Percentiles rank a stretch among this genome's conserved stretches.
Conservation (phyloP, 441 rosid genomes). For the Flueggea neowawraea region DNA sequence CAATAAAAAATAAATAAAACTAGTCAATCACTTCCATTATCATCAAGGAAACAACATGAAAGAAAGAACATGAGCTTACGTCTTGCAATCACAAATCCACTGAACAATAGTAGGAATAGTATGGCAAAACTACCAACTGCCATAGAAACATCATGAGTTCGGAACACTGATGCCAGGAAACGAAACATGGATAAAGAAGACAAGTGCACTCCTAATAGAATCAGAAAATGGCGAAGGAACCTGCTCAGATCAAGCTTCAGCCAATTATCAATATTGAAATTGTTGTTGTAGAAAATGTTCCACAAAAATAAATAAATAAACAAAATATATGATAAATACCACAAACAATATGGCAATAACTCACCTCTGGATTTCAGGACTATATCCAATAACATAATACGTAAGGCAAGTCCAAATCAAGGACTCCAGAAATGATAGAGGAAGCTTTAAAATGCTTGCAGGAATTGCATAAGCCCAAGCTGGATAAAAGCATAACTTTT, state of each 20-base stretch:
- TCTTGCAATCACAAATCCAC: slow-evolving; percentile 52
- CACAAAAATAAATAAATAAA: too few species aligned
- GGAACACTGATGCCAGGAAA: slow-evolving; percentile 42
- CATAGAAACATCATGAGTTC: slow-evolving; percentile 27
- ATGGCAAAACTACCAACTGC: slow-evolving; percentile 14
- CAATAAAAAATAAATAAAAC: not conserved
- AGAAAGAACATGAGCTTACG: slow-evolving; percentile 21
- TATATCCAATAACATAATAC: slow-evolving; percentile 69
- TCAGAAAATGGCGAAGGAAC: slow-evolving; percentile 42
- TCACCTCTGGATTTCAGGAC: slow-evolving; percentile 52
- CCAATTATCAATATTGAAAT: too few species aligned
- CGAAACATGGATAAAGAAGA: slow-evolving; percentile 54
- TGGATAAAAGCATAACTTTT: slow-evolving; percentile 39
- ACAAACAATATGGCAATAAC: too few species aligned
- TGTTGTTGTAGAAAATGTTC: too few species aligned
- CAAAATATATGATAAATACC: too few species aligned
- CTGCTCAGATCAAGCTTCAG: slow-evolving; percentile 11
- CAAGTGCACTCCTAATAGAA: slow-evolving; percentile 53
- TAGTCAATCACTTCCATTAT: too few species aligned
- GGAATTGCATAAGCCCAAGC: slow-evolving; percentile 65
- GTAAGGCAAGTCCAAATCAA: slow-evolving; percentile 59
- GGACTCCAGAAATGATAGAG: slow-evolving; percentile 44
- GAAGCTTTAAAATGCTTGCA: slow-evolving; percentile 37
- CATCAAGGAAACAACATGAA: not conserved
- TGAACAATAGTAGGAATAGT: slow-evolving; percentile 27